These are phyloP conservation scores for Zoysia japonica DNA, from an alignment of 176 grass and related monocot species.

Conservation along the genomic window DNA sequence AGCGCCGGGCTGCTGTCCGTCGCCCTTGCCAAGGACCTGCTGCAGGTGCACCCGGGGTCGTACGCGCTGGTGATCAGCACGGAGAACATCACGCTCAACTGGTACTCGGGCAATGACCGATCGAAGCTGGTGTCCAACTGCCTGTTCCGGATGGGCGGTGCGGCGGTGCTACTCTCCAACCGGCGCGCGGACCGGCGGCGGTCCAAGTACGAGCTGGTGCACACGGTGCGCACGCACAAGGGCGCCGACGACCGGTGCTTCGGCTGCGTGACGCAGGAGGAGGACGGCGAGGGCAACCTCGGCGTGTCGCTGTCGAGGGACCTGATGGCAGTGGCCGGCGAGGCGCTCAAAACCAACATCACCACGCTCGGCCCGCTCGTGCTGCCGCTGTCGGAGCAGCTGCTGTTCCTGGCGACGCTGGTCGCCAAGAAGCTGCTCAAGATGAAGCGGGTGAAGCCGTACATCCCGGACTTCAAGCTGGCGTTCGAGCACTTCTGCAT, in stretches of 20 bases:
- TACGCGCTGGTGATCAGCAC: conserved; percentile 82
- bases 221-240: conserved; percentile 82
- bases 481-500: conserved; percentile 95
- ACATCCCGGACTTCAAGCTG: conserved; percentile 88
- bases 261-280: conserved; percentile 80
- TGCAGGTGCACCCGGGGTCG: conserved; percentile 72
- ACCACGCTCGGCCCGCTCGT: conserved; percentile 81
- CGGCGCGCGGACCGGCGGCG: conserved; percentile 46
- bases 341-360: conserved; percentile 90
- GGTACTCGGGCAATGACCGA: conserved; percentile 80
- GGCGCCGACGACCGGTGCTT: conserved; percentile 82
- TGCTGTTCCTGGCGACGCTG: conserved; percentile 66
- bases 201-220: conserved; percentile 80
- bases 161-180: conserved; percentile 79
- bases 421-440: conserved; percentile 59
- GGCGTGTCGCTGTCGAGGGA: conserved; percentile 83
- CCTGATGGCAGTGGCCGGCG: conserved; percentile 79
- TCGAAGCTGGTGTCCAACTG: conserved; percentile 80
- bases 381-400: conserved; percentile 75
- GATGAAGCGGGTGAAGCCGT: conserved; percentile 85
- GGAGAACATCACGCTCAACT: conserved; percentile 89
- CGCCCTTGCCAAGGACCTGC: conserved; percentile 76
- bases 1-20: conserved; percentile 74
- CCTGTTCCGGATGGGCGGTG: conserved; percentile 84
- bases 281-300: conserved; percentile 52